These are phyloP conservation scores for Tetrapisispora nanseiensis DNA, from an alignment of 805 yeast species.

Conservation along the genomic window DNA sequence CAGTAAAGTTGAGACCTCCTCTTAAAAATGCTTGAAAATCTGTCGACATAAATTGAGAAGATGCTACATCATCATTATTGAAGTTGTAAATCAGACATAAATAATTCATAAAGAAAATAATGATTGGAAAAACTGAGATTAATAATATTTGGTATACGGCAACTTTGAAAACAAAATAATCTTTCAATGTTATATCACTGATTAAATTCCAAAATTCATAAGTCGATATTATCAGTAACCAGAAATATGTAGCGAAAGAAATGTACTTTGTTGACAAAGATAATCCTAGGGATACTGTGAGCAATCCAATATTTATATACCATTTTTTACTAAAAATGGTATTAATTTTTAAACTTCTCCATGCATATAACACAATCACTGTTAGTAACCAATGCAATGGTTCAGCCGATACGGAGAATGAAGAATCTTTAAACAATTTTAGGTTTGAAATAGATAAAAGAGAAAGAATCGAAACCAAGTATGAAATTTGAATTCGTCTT, in stretches of 20 bases:
- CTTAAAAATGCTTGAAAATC: constrained; percentile 52
- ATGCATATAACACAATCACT: constrained; percentile 41
- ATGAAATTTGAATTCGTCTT: constrained; percentile 30
- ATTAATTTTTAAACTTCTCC: constrained; percentile 40
- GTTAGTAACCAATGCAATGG: constrained; percentile 37
- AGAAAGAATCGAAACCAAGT: constrained; percentile 34
- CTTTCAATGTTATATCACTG: constrained; percentile 53
- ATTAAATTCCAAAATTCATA: constrained; percentile 52
- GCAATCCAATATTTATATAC: constrained; percentile 42
- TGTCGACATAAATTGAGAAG: constrained; percentile 45
- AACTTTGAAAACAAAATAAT: constrained; percentile 33
- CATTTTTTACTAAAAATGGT: constrained; percentile 41
- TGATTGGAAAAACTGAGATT: constrained; percentile 44
- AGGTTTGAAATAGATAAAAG: constrained; percentile 11
- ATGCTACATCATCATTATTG: constrained; percentile 9
- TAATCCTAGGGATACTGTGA: constrained; percentile 44
- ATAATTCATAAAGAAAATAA: constrained; percentile 49
- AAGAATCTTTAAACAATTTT: constrained; percentile 12
- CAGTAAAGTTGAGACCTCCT: constrained; percentile 36
- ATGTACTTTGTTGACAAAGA: constrained; percentile 57
- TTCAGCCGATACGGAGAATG: constrained; percentile 25
- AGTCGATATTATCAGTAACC: constrained; percentile 45
- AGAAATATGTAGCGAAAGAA: constrained; percentile 56
- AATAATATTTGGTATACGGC: constrained; percentile 32
- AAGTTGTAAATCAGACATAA: constrained; percentile 35